phyloP scores from a whole-genome alignment of 2,329 filamentous ascomycete genomes.

The Pseudogymnoascus sp. region DNA sequence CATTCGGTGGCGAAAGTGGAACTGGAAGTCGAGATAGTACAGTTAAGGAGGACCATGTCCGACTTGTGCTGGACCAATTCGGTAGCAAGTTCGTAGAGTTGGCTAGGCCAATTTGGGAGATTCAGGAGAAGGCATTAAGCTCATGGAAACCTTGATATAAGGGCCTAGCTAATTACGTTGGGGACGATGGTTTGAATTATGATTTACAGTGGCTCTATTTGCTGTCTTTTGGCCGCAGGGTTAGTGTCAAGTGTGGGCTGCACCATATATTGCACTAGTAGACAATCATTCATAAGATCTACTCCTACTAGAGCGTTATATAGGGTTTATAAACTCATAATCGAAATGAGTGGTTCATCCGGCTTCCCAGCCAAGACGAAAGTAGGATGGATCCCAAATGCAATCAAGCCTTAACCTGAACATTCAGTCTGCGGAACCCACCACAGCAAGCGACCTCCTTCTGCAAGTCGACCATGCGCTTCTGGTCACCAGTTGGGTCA shows the following conservation, averaged over 20 bases:
- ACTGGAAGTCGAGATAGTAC: constrained; percentile 10
- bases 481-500: constrained; percentile 65
- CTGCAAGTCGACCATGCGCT: constrained; percentile 62
- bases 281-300: not conserved
- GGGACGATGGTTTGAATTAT: not conserved
- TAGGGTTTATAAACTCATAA: not conserved
- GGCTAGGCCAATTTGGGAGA: constrained; percentile 17
- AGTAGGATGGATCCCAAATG: not conserved
- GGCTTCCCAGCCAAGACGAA: not conserved
- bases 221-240: not conserved
- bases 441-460: constrained; percentile 55
- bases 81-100: constrained; percentile 14
- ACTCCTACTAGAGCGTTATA: not conserved
- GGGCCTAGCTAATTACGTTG: not conserved
- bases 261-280: not conserved
- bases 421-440: constrained; percentile 48
- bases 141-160: not conserved
- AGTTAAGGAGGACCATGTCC: constrained; percentile 7
- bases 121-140: constrained; percentile 18
- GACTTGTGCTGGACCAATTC: constrained; percentile 15
- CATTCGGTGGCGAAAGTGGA: constrained; percentile 17
- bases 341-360: not conserved
- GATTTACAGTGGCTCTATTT: not conserved
- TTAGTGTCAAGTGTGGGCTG: not conserved
- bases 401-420: constrained; percentile 12